phyloP scores from a whole-genome alignment of 2,329 filamentous ascomycete genomes.

The Acephala macrosclerotiorum region DNA sequence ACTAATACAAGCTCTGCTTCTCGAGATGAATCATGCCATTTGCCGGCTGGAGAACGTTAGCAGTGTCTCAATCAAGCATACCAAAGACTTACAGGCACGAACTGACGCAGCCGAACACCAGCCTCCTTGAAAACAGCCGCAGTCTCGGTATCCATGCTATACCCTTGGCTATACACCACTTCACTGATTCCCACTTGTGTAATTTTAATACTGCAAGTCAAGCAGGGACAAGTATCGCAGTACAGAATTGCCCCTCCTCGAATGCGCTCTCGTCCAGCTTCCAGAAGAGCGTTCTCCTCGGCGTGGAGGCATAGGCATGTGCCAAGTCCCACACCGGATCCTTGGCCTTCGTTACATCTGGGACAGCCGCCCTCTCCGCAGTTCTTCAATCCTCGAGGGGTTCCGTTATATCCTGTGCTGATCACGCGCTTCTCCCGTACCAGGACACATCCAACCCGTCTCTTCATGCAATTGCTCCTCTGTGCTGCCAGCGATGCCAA shows the following conservation, averaged over 20 bases:
- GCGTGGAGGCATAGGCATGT: slow-evolving; percentile 98
- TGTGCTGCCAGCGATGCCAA: slow-evolving; percentile 91
- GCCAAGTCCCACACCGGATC: slow-evolving; percentile 74
- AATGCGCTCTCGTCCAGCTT: slow-evolving; percentile 91
- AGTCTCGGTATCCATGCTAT: slow-evolving; percentile 91
- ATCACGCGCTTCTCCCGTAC: slow-evolving; percentile 88
- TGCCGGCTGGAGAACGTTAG: slow-evolving; percentile 56
- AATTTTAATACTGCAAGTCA: slow-evolving; percentile 99
- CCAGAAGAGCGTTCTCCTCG: slow-evolving; percentile 94
- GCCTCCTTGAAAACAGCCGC: slow-evolving; percentile 84
- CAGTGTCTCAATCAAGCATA: slow-evolving; percentile 1
- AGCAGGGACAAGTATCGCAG: slow-evolving; percentile 94
- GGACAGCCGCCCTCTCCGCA: slow-evolving; percentile 92
- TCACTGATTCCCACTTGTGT: slow-evolving; percentile 95
- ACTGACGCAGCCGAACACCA: slow-evolving; percentile 86
- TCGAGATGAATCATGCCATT: slow-evolving; percentile 71
- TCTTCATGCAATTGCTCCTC: slow-evolving; percentile 97
- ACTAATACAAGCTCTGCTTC: slow-evolving; percentile 43
- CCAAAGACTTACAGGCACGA: slow-evolving; percentile 72
- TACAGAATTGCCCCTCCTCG: slow-evolving; percentile 84
- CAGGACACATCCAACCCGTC: slow-evolving; percentile 92
- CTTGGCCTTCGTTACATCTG: slow-evolving; percentile 81
- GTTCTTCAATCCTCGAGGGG: slow-evolving; percentile 87
- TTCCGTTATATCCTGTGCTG: slow-evolving; percentile 96
- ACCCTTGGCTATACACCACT: slow-evolving; percentile 92